Base-by-base conservation (phyloP, 2,329 filamentous ascomycete genomes). In the Zasmidium cellare region DNA sequence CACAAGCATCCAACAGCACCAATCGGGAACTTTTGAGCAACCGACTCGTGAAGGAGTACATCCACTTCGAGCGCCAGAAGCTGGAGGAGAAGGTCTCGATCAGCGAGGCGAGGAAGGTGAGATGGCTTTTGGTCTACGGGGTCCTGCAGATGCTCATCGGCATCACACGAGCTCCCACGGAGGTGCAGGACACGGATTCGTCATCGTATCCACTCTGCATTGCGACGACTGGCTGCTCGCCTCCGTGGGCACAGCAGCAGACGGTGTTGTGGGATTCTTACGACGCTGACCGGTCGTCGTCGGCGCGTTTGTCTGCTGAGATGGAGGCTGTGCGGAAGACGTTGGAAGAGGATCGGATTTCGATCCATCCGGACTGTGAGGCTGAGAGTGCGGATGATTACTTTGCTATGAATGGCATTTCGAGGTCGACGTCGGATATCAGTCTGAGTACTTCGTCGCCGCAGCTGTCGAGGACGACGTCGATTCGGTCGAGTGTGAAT, bases 41-140 rank as follows among this genome's bases (percentile, higher is more conserved):
- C 23, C 72, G 74, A 6, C 80, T 93, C 2, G 87, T 94, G 1
- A 77, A 80, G 53, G 84, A 86, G 1, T 94, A 92, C 67, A 80
- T 84, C 2, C 79, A 78, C 2, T 93, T 92, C 56, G 90, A 94
- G 67, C 78, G 81, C 1, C 75, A 77, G 19, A 85, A 82, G 59
- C 75, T 77, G 0, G 83, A 87, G 57, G 84, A 83, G 56, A 86
- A 84, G 67, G 70, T 87, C 1, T 81, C 83, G 0, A 75, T 85
- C 11, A 77, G 81, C 9, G 90, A 93, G 62, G 88, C 85, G 1
- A 84, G 90, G 44, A 92, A 91, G 72, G 83, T 92, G 16, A 82
- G 90, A 41, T 94, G 90, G 90, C 83, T 92, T 25, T 70, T 92
- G 35, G 81, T 93, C 6, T 93, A 93, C 67, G 82, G 85, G 18